These are phyloP conservation scores for Coffea canephora DNA, from an alignment of 257 asterid genomes.

Conservation along the genomic window DNA sequence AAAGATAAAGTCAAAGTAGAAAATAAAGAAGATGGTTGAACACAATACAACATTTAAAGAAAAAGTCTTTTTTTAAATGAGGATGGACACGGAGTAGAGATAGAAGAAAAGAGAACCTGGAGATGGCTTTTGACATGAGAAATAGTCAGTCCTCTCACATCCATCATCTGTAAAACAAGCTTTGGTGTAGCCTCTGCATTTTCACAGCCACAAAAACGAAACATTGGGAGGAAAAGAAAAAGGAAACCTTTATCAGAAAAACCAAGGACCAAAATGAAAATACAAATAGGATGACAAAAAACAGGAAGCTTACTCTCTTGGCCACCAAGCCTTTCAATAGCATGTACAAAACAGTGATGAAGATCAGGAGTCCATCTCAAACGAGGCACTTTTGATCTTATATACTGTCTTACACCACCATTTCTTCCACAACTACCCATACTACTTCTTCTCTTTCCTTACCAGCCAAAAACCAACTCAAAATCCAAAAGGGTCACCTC, in stretches of 20 bases:
- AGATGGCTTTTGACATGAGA: conserved; percentile 96
- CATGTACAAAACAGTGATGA: conserved; percentile 72
- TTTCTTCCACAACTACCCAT: conserved; percentile 58
- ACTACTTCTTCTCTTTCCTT: neutral
- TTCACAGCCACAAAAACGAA: neutral
- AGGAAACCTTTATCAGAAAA: neutral
- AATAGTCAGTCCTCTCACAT: conserved; percentile 81
- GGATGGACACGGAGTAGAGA: neutral
- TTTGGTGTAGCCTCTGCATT: conserved; percentile 82
- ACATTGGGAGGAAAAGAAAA: neutral
- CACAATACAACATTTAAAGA: neutral
- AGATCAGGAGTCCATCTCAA: conserved; percentile 89
- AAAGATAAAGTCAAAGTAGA: neutral
- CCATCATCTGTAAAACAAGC: conserved; percentile 76
- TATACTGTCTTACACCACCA: conserved; percentile 68
- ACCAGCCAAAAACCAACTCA: neutral
- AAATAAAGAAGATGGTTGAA: neutral
- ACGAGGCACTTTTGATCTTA: conserved; percentile 75
- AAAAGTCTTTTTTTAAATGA: neutral
- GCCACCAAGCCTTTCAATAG: conserved; percentile 71
- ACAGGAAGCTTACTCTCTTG: conserved; percentile 44
- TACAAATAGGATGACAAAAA: neutral
- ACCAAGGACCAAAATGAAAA: neutral
- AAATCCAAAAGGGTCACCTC: conserved; percentile 10
- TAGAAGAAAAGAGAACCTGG: conserved; percentile 39